Base-by-base conservation (phyloP, 306 rosid genomes). In the Casuarina equisetifolia region DNA sequence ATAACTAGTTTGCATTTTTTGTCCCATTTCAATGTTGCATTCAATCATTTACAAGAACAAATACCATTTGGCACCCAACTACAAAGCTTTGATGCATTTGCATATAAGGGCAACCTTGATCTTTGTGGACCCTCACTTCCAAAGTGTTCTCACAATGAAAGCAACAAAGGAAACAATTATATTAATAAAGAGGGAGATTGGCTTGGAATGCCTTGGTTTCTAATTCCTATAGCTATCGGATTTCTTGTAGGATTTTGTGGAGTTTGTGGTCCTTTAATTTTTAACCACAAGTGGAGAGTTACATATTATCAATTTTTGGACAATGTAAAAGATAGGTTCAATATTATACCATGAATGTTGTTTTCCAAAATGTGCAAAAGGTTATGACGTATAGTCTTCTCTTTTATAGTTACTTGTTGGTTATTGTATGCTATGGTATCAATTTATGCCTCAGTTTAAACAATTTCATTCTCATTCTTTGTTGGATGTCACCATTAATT, bases 211-310 rank as follows among this genome's bases (percentile, higher is more conserved):
- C 40, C 55, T 5, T 6, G 44, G 74, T 10, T 76, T 69, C 12
- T 42, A 10, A 3, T 69, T 19, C 20, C 39, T 0, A 35, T 78
- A 32, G 76, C 11, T 12, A 16, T 58, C 10, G 70, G 76, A 17
- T 77, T 58, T 51, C 36, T 78, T 6, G 1, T 20, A 4, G 43
- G 75, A 70, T 70, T 78, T 45, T 57, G 70, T 40, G 75, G 50
- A 0, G 61, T 77, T 55, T 70, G 81, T 35, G 42, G 81, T 1
- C 16, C 50, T 44, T 57, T 69, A 13, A 4, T 12, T 20, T 48
- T 40, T 40, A 42, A 11, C 11, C 55, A 25, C 25, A 39, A 7
- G 2, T 57, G 54, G 69, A 74, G 54, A 59, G 9, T 15, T n/a
- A 70, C 50, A 2, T 53, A 55, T 35, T 16, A 69, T 7, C n/a